These are phyloP conservation scores for Emergomyces pasteurianus DNA, from an alignment of 2,329 filamentous ascomycete genomes.

Conservation along the genomic window DNA sequence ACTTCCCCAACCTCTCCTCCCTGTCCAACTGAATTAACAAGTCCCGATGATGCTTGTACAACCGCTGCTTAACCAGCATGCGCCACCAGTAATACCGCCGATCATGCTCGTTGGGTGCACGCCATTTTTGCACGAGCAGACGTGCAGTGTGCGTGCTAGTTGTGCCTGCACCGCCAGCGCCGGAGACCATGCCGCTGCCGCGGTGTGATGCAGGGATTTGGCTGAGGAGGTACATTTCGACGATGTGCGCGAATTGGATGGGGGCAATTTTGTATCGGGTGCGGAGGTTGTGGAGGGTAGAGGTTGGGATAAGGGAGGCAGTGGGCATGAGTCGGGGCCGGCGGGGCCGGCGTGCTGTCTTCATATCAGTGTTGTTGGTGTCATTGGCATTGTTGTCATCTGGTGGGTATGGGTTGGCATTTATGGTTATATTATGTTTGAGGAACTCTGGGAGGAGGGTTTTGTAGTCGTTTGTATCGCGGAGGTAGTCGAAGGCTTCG, in stretches of 20 bases:
- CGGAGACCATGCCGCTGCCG: constrained; percentile 21
- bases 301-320: constrained; percentile 41
- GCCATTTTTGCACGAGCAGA: constrained; percentile 35
- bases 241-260: constrained; percentile 49
- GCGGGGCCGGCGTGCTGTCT: constrained; percentile 18
- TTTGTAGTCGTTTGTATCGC: constrained; percentile 49
- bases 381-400: constrained; percentile 12
- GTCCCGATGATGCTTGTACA: constrained; percentile 50
- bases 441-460: constrained; percentile 41
- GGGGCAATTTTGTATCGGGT: constrained; percentile 45
- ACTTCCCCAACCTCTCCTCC: constrained; percentile 45
- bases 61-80: constrained; percentile 49
- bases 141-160: constrained; percentile 40
- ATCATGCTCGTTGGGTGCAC: constrained; percentile 42
- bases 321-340: constrained; percentile 35
- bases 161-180: neutral
- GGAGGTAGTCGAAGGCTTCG: constrained; percentile 53
- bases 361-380: neutral
- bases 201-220: constrained; percentile 41
- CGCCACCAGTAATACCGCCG: constrained; percentile 55
- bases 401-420: constrained; percentile 30
- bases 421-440: constrained; percentile 37
- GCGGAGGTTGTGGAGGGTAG: constrained; percentile 39
- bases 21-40: constrained; percentile 46
- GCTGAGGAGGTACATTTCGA: constrained; percentile 51